Evolutionary conservation across 495 filamentous ascomycete species (phyloP), one percentile per base, ranked within the genome.

Genomic region (Letharia lupina): DNA sequence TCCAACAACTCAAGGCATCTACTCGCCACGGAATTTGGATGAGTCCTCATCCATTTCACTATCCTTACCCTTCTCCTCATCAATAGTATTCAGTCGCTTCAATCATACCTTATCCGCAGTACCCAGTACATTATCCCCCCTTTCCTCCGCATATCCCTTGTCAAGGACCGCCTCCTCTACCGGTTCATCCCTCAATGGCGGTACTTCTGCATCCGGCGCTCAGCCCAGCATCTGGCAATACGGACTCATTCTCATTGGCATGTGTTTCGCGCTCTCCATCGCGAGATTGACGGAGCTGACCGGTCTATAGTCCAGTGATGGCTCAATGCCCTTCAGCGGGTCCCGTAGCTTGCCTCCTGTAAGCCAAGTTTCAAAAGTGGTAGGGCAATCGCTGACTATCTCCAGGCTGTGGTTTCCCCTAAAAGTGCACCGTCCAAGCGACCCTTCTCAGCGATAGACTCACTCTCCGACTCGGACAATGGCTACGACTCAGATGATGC

Each of bases 401-500:
- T 28, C 20, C n/a, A 57, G 47, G 47, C 62, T 64, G 23, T 10
- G 15, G 35, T 57, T n/a, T 64, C n/a, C 2, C 41, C 20, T 33
- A 23, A 18, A 8, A 33, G 10, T 45, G 48, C 9, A 15, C 13
- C 50, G 33, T 20, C 47, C 1, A 44, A 45, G 40, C 62, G 39
- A 9, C 37, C 40, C 28, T 23, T 33, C n/a, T 64, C 39, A 15
- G 37, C 23, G 39, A 31, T 20, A 2, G 23, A 56, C n/a, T 28
- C 50, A 11, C 2, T 40, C 13, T 64, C 50, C 7, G n/a, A 57
- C 8, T 35, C 39, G 37, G 48, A 63, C 31, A 20, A 63, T 35
- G 60, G 59, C 33, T 35, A 63, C 18, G 60, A 67, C 48, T 37
- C 31, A 15, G 65, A 45, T 23, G 20, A 23, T 6, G 40, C 42